A percentile compares a stretch with the other conserved stretches of the same genome.
These are phyloP conservation scores for Phytophthora crassamura DNA, from an alignment of 352 stramenopile species.

Conservation along the genomic window DNA sequence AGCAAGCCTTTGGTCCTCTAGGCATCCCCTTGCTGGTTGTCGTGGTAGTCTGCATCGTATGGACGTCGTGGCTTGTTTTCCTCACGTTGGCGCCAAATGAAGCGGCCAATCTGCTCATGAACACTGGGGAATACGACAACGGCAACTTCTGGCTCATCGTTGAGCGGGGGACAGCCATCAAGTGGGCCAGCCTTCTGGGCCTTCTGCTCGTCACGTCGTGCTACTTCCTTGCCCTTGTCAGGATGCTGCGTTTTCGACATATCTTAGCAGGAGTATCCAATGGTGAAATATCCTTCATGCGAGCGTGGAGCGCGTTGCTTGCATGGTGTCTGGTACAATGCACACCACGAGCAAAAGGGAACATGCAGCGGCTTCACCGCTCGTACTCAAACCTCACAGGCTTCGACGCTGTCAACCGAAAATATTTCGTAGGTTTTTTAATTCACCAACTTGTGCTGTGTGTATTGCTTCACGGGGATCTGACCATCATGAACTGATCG, in stretches of 20 bases:
- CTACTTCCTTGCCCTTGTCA: constrained; percentile 16
- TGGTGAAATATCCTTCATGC: not conserved
- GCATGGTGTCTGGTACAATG: constrained; percentile 8
- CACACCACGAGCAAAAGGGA: not conserved
- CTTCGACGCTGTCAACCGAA: constrained; percentile 29
- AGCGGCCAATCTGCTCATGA: constrained; percentile 48
- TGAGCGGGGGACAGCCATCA: constrained; percentile 4
- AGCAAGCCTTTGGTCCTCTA: constrained; percentile 27
- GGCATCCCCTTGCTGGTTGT: constrained; percentile 27
- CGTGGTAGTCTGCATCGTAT: constrained; percentile 24
- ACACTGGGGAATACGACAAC: constrained; percentile 41
- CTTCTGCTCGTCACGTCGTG: constrained; percentile 16
- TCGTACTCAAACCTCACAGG: constrained; percentile 30
- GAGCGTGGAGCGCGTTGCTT: not conserved
- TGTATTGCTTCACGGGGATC: not conserved
- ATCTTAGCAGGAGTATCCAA: not conserved
- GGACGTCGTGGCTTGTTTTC: constrained; percentile 40
- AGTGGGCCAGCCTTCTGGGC: constrained; percentile 14
- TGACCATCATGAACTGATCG: no score
- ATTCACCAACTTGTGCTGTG: not conserved
- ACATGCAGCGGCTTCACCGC: not conserved
- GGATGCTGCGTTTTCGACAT: constrained; percentile 15
- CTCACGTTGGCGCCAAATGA: constrained; percentile 35
- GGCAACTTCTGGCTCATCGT: constrained; percentile 47
- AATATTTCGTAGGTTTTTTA: constrained; percentile 28